A percentile compares a stretch with the other conserved stretches of the same genome.
These are phyloP conservation scores for Rhodotorula diobovata DNA, from an alignment of 768 basidiomycete genomes.

Conservation along the genomic window DNA sequence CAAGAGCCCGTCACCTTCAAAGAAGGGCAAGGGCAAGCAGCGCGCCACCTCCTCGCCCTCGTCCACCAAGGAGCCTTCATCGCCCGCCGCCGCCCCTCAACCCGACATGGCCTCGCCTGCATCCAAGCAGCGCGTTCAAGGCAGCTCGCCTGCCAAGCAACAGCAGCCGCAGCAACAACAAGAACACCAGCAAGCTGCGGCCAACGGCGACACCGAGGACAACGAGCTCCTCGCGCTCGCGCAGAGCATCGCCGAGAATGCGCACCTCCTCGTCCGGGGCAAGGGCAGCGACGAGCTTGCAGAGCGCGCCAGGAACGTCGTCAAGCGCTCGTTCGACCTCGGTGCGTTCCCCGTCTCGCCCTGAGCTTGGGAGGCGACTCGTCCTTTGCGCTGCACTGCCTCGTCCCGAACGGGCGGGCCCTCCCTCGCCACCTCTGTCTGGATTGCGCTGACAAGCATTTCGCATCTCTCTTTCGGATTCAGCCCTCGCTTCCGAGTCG, in stretches of 20 bases:
- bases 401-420: not conserved
- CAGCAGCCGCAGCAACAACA: not conserved
- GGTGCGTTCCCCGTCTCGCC: conserved; percentile 41
- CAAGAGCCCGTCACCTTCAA: conserved; percentile 7
- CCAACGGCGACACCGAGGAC: not conserved
- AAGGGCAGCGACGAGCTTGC: conserved; percentile 44
- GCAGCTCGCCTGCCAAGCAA: not conserved
- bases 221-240: conserved; percentile 30
- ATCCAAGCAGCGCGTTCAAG: not conserved
- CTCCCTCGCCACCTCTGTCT: too few relatives aligned
- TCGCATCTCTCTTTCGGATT: too few relatives aligned
- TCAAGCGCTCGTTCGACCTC: conserved; percentile 48
- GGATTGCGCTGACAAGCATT: too few relatives aligned
- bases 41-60: not conserved
- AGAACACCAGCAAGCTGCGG: not conserved
- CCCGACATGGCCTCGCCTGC: not conserved
- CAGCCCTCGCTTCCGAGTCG: conserved; percentile 66
- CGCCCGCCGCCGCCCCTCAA: not conserved
- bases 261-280: conserved; percentile 39
- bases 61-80: too few relatives aligned
- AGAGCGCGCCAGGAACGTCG: conserved; percentile 42
- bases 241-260: conserved; percentile 38
- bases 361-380: not conserved
- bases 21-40: conserved; percentile 33
- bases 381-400: not conserved